phyloP scores from a whole-genome alignment of 2,329 filamentous ascomycete genomes.

The Monosporascus sp. region DNA sequence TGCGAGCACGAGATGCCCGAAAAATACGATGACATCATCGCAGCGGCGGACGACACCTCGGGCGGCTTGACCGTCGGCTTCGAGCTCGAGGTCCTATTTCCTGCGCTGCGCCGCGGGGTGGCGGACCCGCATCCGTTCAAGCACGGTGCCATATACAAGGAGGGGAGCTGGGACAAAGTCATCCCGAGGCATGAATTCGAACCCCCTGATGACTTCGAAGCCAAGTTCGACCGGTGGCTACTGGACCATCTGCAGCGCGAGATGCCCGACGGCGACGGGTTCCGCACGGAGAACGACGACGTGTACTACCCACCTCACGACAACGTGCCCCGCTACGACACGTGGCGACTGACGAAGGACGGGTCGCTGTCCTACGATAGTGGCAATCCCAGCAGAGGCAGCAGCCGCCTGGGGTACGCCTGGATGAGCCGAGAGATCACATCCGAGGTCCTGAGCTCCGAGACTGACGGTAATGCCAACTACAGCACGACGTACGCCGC shows the following conservation, averaged over 20 bases:
- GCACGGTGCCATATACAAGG: neutral
- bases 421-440: conserved; percentile 17
- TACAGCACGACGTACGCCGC: conserved; percentile 4
- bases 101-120: neutral
- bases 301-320: conserved; percentile 9
- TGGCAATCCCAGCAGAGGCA: neutral
- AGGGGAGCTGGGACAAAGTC: neutral
- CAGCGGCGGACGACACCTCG: conserved; percentile 10
- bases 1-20: neutral
- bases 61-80: conserved; percentile 19
- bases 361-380: neutral
- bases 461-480: neutral
- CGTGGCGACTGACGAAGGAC: conserved; percentile 16
- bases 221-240: neutral
- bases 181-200: too few relatives aligned
- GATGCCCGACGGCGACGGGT: conserved; percentile 1
- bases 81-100: conserved; percentile 21
- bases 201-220: neutral
- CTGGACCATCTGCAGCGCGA: conserved; percentile 2
- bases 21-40: conserved; percentile 13
- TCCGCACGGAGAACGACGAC: conserved; percentile 9
- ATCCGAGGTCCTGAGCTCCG: conserved; percentile 12
- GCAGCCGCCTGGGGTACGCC: neutral
- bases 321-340: conserved; percentile 11
- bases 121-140: conserved; percentile 10